Evolutionary conservation across 257 asterid species (phyloP).

Genomic region (Solanum appendiculatum): DNA sequence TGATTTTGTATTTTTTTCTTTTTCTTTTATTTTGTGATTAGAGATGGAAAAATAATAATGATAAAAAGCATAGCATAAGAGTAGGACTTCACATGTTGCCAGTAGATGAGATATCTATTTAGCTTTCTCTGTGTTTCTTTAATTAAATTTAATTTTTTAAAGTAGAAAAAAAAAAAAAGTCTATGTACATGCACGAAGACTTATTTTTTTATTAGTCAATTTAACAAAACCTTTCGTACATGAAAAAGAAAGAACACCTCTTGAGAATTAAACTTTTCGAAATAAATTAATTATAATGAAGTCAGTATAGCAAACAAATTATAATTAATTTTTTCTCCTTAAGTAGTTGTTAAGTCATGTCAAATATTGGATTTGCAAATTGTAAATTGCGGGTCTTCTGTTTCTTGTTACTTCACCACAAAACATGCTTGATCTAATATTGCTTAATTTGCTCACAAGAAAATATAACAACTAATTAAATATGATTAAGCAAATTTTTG

Average conservation of each 20-base stretch:
- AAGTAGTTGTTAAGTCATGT: background rate
- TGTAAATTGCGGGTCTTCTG: background rate
- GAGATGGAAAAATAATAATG: background rate
- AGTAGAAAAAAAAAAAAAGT: background rate
- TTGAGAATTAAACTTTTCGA: background rate
- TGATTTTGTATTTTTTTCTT: background rate
- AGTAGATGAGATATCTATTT: conserved; percentile 23
- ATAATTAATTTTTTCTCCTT: background rate
- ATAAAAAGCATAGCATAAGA: background rate
- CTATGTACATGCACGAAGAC: background rate
- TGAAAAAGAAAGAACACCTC: background rate
- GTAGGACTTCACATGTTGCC: conserved; percentile 18
- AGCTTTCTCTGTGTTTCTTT: background rate
- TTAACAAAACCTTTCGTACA: background rate
- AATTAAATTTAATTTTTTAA: background rate
- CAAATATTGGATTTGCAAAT: background rate
- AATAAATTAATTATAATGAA: background rate
- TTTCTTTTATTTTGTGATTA: background rate
- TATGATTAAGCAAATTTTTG: background rate
- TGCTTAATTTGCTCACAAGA: background rate
- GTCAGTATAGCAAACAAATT: background rate
- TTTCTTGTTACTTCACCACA: background rate
- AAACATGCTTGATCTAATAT: background rate
- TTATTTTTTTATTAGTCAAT: background rate
- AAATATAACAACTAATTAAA: background rate